Base-by-base conservation (phyloP, 225 moss, liverwort and hornwort genomes). In the Marchantia paleacea region DNA sequence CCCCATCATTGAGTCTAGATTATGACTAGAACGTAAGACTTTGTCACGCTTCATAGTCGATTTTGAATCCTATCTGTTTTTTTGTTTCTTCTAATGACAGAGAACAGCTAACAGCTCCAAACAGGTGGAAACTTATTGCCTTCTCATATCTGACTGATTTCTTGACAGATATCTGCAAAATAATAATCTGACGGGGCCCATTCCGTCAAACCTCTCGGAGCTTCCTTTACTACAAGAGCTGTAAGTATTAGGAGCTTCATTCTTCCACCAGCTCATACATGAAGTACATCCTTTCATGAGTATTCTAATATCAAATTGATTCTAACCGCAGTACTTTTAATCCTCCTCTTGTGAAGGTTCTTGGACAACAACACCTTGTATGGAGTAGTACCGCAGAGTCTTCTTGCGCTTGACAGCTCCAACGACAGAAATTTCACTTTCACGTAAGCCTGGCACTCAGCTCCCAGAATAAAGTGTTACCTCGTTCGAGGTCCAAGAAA, bases 311-410 rank as follows among this genome's bases (percentile, higher is more conserved):
- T n/a, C n/a, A n/a, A 9, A 72, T 39, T 39, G 6, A 12, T 13
- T 72, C 30, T 13, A 39, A 16, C 39, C 30, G 13, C 20, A 39
- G 9, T 50, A 7, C 25, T 29, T 30, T 31, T 47, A 11, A 19
- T 16, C 31, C 50, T 39, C n/a, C 39, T 24, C 64, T 78, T 64
- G 10, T 49, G 77, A 62, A 78, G 77, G 61, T 78, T 39, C 50
- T 49, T 78, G 48, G 77, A 78, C 77, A 64, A 78, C 77, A 78
- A 78, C 62, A 78, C 1, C 47, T 65, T 78, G 19, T 39, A 61
- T 63, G 77, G 62, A 39, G 22, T 15, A 8, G 61, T 78, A 14
- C 77, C 77, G 5, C n/a, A 19, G 50, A 62, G 77, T 22, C 61
- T 78, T 51, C 39, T 62, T 3, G 28, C 4, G 26, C 77, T 58